Conservation (phyloP, 2,329 filamentous ascomycete genomes). For the Neofusicoccum laricinum region DNA sequence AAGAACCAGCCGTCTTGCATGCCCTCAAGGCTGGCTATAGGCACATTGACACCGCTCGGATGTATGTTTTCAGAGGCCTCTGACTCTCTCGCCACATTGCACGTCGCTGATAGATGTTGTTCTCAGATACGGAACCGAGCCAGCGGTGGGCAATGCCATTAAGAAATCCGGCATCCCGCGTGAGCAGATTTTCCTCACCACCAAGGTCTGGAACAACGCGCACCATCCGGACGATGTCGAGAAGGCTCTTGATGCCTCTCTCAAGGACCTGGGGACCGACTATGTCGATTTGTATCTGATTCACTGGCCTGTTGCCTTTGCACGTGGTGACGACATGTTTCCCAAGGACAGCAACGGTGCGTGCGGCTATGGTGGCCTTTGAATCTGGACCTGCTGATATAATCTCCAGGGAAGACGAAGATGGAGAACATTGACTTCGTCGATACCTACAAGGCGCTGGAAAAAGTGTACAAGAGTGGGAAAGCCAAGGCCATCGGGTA, state of each 20-base stretch:
- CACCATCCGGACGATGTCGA: conserved; percentile 56
- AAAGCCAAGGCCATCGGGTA: conserved; percentile 76
- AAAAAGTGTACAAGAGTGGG: conserved; percentile 65
- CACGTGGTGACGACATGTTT: conserved; percentile 45
- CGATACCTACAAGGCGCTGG: conserved; percentile 81
- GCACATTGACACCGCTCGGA: conserved; percentile 53
- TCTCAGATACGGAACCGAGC: conserved; percentile 76
- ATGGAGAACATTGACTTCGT: conserved; percentile 69
- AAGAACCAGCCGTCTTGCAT: conserved; percentile 56
- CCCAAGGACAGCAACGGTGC: conserved; percentile 2
- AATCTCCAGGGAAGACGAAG: conserved; percentile 59
- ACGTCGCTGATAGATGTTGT: conserved; percentile 13
- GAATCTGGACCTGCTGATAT: too few relatives aligned
- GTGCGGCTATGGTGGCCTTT: too few relatives aligned
- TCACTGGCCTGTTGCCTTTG: conserved; percentile 75
- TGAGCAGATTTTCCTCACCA: conserved; percentile 86
- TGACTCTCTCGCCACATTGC: too few relatives aligned
- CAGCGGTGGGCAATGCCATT: conserved; percentile 75
- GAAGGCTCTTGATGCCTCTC: conserved; percentile 41
- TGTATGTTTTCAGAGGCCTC: background rate
- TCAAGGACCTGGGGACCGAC: conserved; percentile 67
- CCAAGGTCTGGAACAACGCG: conserved; percentile 92
- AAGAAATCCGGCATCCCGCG: conserved; percentile 78
- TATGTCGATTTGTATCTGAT: conserved; percentile 90
- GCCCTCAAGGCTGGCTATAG: conserved; percentile 38